These are phyloP conservation scores for Scutellaria barbata DNA, from an alignment of 257 asterid genomes.

Conservation along the genomic window DNA sequence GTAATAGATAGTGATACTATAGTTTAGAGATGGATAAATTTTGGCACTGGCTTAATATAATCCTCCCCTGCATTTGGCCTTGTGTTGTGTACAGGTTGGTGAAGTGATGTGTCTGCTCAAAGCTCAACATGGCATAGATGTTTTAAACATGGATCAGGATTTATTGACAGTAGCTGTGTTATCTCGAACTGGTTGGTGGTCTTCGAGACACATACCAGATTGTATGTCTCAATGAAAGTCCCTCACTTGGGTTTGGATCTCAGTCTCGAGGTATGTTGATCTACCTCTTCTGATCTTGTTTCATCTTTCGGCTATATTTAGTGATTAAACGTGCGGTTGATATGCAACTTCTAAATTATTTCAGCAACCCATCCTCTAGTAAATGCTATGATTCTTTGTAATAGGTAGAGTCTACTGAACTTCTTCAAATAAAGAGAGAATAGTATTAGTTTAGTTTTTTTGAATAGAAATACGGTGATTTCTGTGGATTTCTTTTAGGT, in stretches of 20 bases:
- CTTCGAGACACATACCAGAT: not conserved
- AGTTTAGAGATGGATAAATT: slow-evolving; percentile 60
- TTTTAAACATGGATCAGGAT: too few species aligned
- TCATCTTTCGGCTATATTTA: not conserved
- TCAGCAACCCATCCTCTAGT: too few species aligned
- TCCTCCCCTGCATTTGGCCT: slow-evolving; percentile 78
- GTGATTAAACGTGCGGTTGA: not conserved
- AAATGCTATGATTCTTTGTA: not conserved
- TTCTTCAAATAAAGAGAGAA: not conserved
- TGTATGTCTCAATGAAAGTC: not conserved
- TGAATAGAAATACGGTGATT: not conserved
- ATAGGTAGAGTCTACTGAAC: not conserved
- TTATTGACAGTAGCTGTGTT: too few species aligned
- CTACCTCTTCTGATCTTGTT: not conserved
- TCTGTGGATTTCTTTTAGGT: not conserved
- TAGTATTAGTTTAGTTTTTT: not conserved
- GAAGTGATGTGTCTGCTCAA: slow-evolving; percentile 42
- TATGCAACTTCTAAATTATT: not conserved
- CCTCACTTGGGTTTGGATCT: not conserved
- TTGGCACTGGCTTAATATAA: slow-evolving; percentile 58
- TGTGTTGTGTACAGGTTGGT: slow-evolving; percentile 70
- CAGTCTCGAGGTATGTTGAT: not conserved
- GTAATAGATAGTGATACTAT: slow-evolving; percentile 56
- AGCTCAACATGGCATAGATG: not conserved
- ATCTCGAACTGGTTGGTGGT: too few species aligned